Percentiles rank a stretch among this genome's conserved stretches.
Evolutionary conservation across 768 basidiomycete genomes (phyloP).

Genomic region (Candolleomyces efflorescens): DNA sequence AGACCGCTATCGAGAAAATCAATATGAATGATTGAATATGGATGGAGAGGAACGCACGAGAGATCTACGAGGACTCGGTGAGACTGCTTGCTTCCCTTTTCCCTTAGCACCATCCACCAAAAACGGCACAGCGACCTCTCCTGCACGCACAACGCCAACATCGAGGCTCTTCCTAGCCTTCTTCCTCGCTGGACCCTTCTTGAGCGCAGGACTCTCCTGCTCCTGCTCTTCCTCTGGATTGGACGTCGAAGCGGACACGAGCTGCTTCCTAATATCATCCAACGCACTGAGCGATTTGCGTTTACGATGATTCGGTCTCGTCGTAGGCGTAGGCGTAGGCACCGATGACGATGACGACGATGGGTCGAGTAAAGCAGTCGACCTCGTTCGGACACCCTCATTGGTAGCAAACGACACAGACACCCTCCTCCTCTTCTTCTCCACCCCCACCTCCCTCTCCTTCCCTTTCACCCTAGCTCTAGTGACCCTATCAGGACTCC

Average conservation of each 20-base stretch:
- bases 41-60: not conserved
- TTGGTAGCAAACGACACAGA: not conserved
- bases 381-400: not conserved
- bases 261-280: conserved; percentile 1
- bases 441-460: not conserved
- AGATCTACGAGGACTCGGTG: not conserved
- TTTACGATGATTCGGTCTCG: conserved; percentile 4
- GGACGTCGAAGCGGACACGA: not conserved
- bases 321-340: not conserved
- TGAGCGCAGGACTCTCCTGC: not conserved
- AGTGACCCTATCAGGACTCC: not conserved
- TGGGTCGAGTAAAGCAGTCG: not conserved
- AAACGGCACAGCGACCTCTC: not conserved
- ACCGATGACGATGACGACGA: not conserved
- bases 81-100: not conserved
- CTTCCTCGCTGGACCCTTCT: not conserved
- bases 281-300: conserved; percentile 8
- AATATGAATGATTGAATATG: not conserved
- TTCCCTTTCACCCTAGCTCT: not conserved
- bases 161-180: not conserved
- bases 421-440: not conserved
- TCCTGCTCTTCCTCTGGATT: not conserved
- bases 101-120: not conserved
- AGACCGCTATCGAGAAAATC: not conserved
- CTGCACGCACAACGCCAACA: not conserved